Base-by-base conservation (phyloP, 257 asterid genomes). In the Prunella vulgaris region DNA sequence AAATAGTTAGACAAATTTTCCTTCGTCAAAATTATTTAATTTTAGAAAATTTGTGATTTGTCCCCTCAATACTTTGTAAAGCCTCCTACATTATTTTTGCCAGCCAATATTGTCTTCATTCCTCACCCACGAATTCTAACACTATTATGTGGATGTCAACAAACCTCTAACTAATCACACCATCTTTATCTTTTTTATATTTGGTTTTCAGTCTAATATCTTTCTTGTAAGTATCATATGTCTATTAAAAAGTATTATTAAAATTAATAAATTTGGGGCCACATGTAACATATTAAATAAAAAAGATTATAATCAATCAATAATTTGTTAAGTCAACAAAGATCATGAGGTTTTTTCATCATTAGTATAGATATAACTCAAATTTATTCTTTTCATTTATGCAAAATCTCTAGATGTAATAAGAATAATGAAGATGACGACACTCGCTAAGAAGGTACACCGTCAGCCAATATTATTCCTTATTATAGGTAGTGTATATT, bases 81-180 rank as follows among this genome's bases (percentile, higher is more conserved):
- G 10, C 27, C 13, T 18, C 14, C 38, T 63, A 18, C 59, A 66
- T 7, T 30, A 33, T 56, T 66, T n/a, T 57, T 74, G 78, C 78
- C 78, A 74, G 68, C 68, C 63, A 66, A 66, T 32, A 5, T 66
- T 74, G 68, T 73, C 61, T 32, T 38, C 58, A n/a, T 44, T 51
- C 20, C 61, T 46, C 73, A 21, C 49, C 73, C 78, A 66, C 78
- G 58, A 22, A 28, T 72, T 54, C 64, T 20, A 32, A 27, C 37
- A 38, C 42, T 15, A 44, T 25, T 46, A 25, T 46, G 60, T 25
- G 60, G 70, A 49, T 49, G 32, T 32, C 14, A 28, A 18, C 21
- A n/a, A 66, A 14, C 49, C 5, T 13, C 60, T 12, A 27, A 42
- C 18, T 64, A 60, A 32, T 60, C 65, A 32, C 27, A 7, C 65